Conservation (phyloP, 345 rosid genomes). For the Brassica juncea region DNA sequence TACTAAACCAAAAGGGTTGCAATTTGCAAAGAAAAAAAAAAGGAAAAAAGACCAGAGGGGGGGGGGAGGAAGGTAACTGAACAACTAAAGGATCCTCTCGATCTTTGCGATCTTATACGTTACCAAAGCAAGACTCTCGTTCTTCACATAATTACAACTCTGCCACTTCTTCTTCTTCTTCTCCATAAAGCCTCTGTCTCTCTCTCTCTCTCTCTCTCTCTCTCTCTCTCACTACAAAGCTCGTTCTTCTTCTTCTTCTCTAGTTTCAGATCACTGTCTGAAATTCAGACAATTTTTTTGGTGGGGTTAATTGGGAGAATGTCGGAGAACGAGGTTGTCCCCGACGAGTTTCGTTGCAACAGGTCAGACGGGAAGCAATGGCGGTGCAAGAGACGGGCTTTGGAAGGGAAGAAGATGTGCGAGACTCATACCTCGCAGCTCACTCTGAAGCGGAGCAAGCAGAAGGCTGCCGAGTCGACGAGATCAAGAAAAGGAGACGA, state of each 20-base stretch:
- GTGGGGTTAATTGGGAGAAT: neutral
- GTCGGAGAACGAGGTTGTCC: neutral
- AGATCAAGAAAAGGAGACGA: neutral
- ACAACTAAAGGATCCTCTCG: neutral
- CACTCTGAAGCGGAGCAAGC: neutral
- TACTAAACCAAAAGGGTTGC: neutral
- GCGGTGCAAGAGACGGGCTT: neutral
- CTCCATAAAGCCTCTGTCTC: neutral
- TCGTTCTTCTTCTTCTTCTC: neutral
- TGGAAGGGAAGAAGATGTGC: conserved; percentile 2
- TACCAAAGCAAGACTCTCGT: neutral
- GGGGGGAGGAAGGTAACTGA: neutral
- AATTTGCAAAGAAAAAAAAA: neutral
- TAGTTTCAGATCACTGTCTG: neutral
- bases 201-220: neutral
- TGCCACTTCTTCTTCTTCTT: neutral
- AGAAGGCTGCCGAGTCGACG: neutral
- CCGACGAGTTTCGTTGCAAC: neutral
- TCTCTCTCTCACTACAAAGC: neutral
- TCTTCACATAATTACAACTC: neutral
- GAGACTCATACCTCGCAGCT: conserved; percentile 1
- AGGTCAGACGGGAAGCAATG: neutral
- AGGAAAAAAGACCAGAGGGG: neutral
- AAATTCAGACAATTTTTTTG: neutral
- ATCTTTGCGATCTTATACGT: neutral